Evolutionary conservation across 139 green algal genomes (phyloP).

Genomic region (Micromonas pusilla): DNA sequence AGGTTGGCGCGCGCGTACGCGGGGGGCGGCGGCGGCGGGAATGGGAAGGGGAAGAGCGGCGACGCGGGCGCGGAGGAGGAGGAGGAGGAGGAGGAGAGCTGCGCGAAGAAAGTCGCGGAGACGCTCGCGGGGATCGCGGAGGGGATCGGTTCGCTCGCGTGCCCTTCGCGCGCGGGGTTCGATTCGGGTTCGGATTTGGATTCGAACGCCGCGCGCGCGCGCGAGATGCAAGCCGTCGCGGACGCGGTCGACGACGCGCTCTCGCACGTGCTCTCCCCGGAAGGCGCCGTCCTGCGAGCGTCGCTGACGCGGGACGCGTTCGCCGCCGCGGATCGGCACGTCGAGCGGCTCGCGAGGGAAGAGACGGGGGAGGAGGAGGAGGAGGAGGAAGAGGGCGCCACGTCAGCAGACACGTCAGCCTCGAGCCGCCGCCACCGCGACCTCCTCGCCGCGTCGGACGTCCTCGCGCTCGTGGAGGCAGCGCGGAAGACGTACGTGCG

Average conservation of each 20-base stretch:
- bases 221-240: not conserved
- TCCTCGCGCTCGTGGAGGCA: not conserved
- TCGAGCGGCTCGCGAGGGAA: not conserved
- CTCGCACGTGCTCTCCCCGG: not conserved
- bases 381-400: not conserved
- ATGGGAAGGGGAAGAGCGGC: not conserved
- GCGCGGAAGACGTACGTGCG: not conserved
- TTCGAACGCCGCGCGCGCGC: not conserved
- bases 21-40: too few relatives aligned
- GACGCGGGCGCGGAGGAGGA: not conserved
- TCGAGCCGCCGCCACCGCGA: not conserved
- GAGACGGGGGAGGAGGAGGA: not conserved
- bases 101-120: not conserved
- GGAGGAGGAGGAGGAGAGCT: not conserved
- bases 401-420: not conserved
- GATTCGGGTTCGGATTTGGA: not conserved
- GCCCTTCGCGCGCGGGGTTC: too few relatives aligned
- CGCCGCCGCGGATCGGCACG: not conserved
- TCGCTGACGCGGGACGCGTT: not conserved
- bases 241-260: not conserved
- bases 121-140: not conserved
- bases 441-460: not conserved
- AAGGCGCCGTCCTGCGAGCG: not conserved
- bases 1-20: constrained; percentile 1
- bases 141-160: not conserved